Evolutionary conservation across 192 early-diverging fungal genomes (phyloP), one percentile per base, ranked within the genome.

Genomic region (Gonapodya prolifera): DNA sequence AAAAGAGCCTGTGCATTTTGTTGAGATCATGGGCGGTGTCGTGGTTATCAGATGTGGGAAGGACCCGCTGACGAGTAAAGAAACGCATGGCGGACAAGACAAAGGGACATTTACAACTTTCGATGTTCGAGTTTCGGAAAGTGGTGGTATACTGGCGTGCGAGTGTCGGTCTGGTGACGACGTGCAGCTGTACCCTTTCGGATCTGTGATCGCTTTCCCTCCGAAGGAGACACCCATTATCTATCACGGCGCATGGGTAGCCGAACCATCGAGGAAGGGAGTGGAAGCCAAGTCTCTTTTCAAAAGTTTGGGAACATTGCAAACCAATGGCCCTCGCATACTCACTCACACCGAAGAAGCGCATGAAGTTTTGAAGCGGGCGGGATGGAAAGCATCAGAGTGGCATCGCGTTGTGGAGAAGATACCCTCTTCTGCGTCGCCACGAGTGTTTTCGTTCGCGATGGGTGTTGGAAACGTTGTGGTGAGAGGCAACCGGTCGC

Each of bases 1-100:
- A 34, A 84, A 84, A 80, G 83, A 81, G 2, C 80, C 80, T 69
- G 23, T 35, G 2, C 76, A 83, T 23, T 69, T 70, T 18, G 83
- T 83, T 34, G 61, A 79, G 34, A 69, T 83, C 18, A 69, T 84
- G 31, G 78, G 45, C 23, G 45, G 45, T 61, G 8, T 61, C 8
- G 45, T 61, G 8, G 45, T 61, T 23, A 16, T 61, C 45, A 61
- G 23, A 23, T 16, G 8, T 16, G 45, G 45, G 23, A 61, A 23
- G 45, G 45, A 61, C 45, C 45, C 45, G 8, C 45, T 61, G 45
- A 23, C 23, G 45, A 23, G 23, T 8, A 61, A 23, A 23, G n/a
- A n/a, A n/a, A n/a, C n/a, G n/a, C n/a, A n/a, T n/a, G 45, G 45
- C 23, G 45, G 8, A 16, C 8, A 23, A 61, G 45, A 61, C 23